Evolutionary conservation across 2,329 filamentous ascomycete genomes (phyloP), one percentile per base, ranked within the genome.

Genomic region (Cordyceps militaris): DNA sequence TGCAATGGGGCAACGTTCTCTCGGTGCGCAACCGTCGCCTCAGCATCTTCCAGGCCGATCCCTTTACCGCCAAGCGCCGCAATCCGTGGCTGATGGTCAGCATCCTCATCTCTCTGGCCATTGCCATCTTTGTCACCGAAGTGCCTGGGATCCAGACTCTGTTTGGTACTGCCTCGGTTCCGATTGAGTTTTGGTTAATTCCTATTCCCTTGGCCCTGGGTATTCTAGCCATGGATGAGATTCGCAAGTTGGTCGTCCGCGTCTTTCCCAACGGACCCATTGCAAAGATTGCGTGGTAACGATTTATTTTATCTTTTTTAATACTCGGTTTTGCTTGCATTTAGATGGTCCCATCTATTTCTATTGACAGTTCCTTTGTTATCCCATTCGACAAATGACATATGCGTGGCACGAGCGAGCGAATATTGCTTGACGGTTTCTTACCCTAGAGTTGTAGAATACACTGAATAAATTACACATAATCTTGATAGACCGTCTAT

Each of bases 1-100:
- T 82, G 38, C 79, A 82, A 59, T 79, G 77, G 74, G 78, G 78
- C 2, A 81, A 81, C 60, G 74, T 82, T 38, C 68, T 81, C 24
- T 68, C 72, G 0, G 74, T 81, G 6, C 75, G 79, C 49, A 82
- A 78, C 61, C 78, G 79, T 36, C 71, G 77, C 2, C 66, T 81
- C 54, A 79, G 76, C 43, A 75, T 82, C 38, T 62, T 82, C 26
- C 77, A 81, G 61, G 77, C 78, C 0, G 76, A 79, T 51, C 79
- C 79, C 0, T 66, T 81, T 4, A 71, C 71, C 23, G 70, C 73
- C 60, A 64, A 73, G 60, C 69, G 77, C 3, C 74, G 77, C 14
- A 82, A 82, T 58, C 76, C 75, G 0, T 80, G 76, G 77, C 64
- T 81, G 16, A 61, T 78, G 1, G 66, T 74, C 1, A 71, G 75